phyloP scores from a whole-genome alignment of 257 asterid species.

The Salvia splendens region DNA sequence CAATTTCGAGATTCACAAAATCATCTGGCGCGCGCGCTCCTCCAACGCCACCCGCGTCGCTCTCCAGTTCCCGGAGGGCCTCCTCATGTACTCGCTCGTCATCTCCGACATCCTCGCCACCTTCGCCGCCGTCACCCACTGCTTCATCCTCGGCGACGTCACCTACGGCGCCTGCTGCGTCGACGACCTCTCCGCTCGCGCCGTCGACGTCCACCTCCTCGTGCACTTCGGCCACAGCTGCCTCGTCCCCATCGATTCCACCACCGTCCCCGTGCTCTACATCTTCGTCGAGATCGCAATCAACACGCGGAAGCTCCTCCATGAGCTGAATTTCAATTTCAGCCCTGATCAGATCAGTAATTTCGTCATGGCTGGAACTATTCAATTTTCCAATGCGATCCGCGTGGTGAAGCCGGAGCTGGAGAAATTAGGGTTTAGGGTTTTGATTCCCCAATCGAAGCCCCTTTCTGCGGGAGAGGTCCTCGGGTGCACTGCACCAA shows the following conservation, averaged over 20 bases:
- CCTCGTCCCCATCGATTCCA: constrained; percentile 79
- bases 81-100: constrained; percentile 73
- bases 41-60: constrained; percentile 74
- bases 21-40: constrained; percentile 75
- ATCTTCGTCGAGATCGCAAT: constrained; percentile 82
- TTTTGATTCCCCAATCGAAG: constrained; percentile 78
- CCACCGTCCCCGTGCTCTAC: constrained; percentile 77
- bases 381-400: constrained; percentile 80
- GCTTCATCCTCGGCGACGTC: constrained; percentile 92
- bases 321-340: constrained; percentile 64
- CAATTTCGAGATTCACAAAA: constrained; percentile 93
- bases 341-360: constrained; percentile 39
- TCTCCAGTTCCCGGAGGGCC: constrained; percentile 96
- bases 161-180: constrained; percentile 97
- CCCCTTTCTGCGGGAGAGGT: constrained; percentile 99
- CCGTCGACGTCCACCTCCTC: constrained; percentile 77
- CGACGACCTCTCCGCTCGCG: constrained; percentile 89
- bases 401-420: constrained; percentile 84
- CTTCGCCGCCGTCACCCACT: constrained; percentile 71
- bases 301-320: constrained; percentile 52
- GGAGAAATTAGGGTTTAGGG: constrained; percentile 78
- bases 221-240: constrained; percentile 97
- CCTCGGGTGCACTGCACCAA: constrained; percentile 95
- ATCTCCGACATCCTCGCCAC: constrained; percentile 86
- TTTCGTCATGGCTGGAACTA: constrained; percentile 88